Base-by-base conservation (phyloP, 257 asterid genomes). In the Nicotiana obtusifolia region DNA sequence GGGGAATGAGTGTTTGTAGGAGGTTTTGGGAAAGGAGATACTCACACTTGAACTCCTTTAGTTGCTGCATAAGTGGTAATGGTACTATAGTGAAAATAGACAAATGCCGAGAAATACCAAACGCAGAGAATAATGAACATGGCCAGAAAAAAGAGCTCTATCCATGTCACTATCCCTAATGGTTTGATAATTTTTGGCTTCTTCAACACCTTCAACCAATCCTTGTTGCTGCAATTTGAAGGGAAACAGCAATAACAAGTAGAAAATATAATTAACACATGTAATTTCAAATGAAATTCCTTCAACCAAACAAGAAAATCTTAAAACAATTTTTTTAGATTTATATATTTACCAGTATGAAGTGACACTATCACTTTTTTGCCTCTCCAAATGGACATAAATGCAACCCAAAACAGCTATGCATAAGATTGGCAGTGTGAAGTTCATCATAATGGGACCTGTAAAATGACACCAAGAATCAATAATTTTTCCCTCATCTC, bases 391-490 rank as follows among this genome's bases (percentile, higher is more conserved):
- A 66, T 94, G 97, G 84, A 89, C 73, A 85, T 96, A 96, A 2
- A 94, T 24, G 60, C 98, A 96, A 30, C 99, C 99, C 89, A 96
- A 24, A 66, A 90, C 93, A 86, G 98, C 97, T 84, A 96, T 93
- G 90, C 94, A 94, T 91, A 96, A 44, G 28, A 96, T 90, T 20
- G 99, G 99, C 64, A 94, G 89, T 61, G 98, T 94, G 89, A 94
- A 96, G 90, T 91, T 95, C 93, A 96, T 81, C 91, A 91, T 88
- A 77, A 92, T 92, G 17, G 99, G 93, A 82, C 98, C 98, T 94
- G 87, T 20, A 80, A 47, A 30, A 65, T 64, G 3, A 24, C 54
- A 81, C 31, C 57, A 64, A 47, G 14, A 73, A 73, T 44, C 15
- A 73, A 73, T 19, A 13, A 0, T 16, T 53, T 80, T 13, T 10